Conservation (phyloP, 768 basidiomycete genomes). For the Leucocoprinus sp. region DNA sequence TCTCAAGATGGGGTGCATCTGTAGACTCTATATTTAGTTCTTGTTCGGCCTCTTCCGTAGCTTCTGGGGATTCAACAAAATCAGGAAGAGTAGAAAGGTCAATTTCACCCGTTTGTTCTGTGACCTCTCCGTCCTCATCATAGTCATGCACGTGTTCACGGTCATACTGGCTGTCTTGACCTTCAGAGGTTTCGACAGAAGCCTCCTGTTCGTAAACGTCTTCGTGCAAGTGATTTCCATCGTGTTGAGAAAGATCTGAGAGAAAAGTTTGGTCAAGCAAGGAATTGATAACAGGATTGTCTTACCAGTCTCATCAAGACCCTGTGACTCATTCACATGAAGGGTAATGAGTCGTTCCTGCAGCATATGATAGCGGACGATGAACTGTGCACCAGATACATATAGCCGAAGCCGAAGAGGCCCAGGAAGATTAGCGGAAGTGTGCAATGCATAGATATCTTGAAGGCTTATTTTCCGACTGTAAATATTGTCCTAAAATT, state of each 20-base stretch:
- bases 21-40: conserved; percentile 4
- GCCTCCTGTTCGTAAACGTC: conserved; percentile 1
- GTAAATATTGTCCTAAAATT: conserved; percentile 55
- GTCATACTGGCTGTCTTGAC: conserved; percentile 17
- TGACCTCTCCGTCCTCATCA: not conserved
- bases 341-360: conserved; percentile 44
- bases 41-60: conserved; percentile 5
- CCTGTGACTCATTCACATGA: conserved; percentile 6
- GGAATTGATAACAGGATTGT: not conserved
- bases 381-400: conserved; percentile 47
- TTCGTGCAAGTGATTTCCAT: conserved; percentile 14
- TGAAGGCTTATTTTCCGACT: conserved; percentile 63
- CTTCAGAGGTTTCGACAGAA: conserved; percentile 18
- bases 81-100: conserved; percentile 11
- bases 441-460: conserved; percentile 64
- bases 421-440: conserved; percentile 52
- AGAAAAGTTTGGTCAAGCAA: not conserved
- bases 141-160: conserved; percentile 10
- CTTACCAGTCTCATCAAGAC: conserved; percentile 9
- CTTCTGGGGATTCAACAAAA: conserved; percentile 11
- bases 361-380: conserved; percentile 53
- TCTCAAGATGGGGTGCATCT: not conserved
- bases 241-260: conserved; percentile 5
- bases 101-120: conserved; percentile 7
- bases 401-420: conserved; percentile 54